Conservation (phyloP, 2,329 filamentous ascomycete species). For the Phialophora expanda region DNA sequence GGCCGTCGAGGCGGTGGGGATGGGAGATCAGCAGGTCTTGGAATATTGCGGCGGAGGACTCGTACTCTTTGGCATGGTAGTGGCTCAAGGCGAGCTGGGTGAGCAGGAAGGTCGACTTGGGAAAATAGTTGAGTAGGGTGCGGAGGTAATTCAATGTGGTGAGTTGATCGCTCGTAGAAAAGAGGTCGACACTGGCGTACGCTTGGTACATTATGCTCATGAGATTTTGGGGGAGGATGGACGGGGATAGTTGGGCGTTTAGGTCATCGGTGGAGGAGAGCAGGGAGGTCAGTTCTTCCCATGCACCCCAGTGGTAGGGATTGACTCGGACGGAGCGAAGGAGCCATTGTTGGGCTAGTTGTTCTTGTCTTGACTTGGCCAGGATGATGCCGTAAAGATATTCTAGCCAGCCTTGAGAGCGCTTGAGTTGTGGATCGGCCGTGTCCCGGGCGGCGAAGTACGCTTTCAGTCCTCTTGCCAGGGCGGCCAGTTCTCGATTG, state of each 20-base stretch:
- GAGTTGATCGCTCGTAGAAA: constrained; percentile 67
- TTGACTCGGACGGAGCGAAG: constrained; percentile 85
- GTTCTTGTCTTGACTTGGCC: constrained; percentile 87
- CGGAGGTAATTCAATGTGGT: constrained; percentile 34
- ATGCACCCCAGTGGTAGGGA: constrained; percentile 96
- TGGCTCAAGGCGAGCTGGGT: constrained; percentile 86
- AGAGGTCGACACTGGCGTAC: constrained; percentile 87
- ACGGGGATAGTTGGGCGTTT: constrained; percentile 56
- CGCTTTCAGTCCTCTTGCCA: constrained; percentile 75
- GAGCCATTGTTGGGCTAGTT: constrained; percentile 83
- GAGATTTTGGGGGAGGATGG: constrained; percentile 77
- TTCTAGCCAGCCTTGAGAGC: constrained; percentile 84
- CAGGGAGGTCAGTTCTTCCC: constrained; percentile 86
- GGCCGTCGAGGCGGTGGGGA: constrained; percentile 76
- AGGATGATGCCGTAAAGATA: constrained; percentile 83
- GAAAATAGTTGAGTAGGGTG: constrained; percentile 83
- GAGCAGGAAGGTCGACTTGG: constrained; percentile 83
- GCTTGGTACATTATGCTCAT: constrained; percentile 94
- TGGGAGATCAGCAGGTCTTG: constrained; percentile 71
- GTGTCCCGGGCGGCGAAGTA: constrained; percentile 72
- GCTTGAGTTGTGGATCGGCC: constrained; percentile 35
- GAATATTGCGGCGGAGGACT: constrained; percentile 67
- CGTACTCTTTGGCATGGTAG: constrained; percentile 85
- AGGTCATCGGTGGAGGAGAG: constrained; percentile 77
- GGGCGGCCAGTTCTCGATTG: constrained; percentile 81